Evolutionary conservation across 1,284 basidiomycete species (phyloP).

Genomic region (Naganishia sp.): DNA sequence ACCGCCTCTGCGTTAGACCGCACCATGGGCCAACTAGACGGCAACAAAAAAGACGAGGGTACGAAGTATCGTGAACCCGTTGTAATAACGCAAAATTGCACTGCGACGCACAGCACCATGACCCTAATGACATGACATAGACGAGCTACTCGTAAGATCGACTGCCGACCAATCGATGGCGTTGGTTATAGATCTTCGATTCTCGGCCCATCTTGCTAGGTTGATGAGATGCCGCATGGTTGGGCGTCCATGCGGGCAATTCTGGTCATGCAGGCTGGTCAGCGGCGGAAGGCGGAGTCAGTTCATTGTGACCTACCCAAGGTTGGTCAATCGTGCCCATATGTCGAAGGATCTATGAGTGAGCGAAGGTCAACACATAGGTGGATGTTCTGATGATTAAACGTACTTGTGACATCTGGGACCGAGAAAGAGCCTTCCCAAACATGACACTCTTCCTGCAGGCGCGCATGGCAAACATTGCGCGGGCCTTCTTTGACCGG

Average conservation of each 20-base stretch:
- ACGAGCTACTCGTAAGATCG: conserved; percentile 4
- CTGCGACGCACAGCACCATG: conserved; percentile 18
- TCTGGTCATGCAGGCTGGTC: conserved; percentile 55
- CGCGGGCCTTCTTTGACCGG: conserved; percentile 85
- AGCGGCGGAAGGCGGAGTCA: neutral
- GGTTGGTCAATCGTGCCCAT: conserved; percentile 97
- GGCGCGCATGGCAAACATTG: conserved; percentile 95
- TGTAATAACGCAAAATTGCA: conserved; percentile 18
- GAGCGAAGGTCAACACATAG: neutral
- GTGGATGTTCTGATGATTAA: neutral
- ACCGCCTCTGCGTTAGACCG: conserved; percentile 14
- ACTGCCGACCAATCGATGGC: conserved; percentile 18
- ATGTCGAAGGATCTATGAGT: conserved; percentile 72
- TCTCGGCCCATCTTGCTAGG: conserved; percentile 13
- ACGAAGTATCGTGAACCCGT: conserved; percentile 18
- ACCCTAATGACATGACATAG: conserved; percentile 20
- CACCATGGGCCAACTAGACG: conserved; percentile 32
- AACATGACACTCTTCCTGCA: conserved; percentile 97
- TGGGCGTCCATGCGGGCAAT: conserved; percentile 92
- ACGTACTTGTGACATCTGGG: conserved; percentile 77
- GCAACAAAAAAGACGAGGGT: conserved; percentile 6
- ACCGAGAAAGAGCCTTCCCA: conserved; percentile 73
- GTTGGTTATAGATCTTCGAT: neutral
- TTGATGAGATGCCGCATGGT: conserved; percentile 82
- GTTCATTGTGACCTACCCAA: conserved; percentile 58